Conservation (phyloP, 495 filamentous ascomycete genomes). For the Aspergillus egyptiacus region DNA sequence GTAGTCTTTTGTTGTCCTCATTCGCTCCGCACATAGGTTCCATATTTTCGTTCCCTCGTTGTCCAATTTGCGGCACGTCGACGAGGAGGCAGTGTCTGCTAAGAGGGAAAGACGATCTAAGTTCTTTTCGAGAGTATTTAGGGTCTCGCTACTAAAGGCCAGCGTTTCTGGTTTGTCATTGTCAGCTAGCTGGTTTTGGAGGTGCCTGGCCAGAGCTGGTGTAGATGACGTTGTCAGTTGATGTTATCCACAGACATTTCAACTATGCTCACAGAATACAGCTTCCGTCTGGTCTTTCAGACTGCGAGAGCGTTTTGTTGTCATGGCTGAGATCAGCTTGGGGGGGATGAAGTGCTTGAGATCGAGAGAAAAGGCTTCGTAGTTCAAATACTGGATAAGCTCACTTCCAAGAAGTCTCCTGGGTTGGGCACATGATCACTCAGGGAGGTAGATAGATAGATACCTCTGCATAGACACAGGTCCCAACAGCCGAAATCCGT, state of each 20-base stretch:
- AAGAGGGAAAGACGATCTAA: constrained; percentile 7
- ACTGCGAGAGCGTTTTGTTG: background rate
- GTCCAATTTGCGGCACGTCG: constrained; percentile 27
- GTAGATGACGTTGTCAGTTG: background rate
- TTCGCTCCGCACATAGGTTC: constrained; percentile 24
- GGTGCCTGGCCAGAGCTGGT: constrained; percentile 18
- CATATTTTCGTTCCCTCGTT: constrained; percentile 30
- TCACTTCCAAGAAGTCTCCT: background rate
- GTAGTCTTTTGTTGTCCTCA: background rate
- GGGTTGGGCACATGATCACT: constrained; percentile 4
- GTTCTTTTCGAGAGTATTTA: constrained; percentile 10
- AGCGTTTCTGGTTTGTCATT: background rate
- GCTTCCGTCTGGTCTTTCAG: background rate
- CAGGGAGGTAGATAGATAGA: background rate
- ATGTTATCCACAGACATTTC: background rate
- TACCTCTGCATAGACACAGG: background rate
- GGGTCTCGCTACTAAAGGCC: background rate
- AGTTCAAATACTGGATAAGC: background rate
- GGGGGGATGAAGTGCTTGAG: too few species aligned
- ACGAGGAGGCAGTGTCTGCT: background rate
- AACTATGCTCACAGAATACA: constrained; percentile 7
- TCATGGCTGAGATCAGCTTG: background rate
- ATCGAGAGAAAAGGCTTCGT: background rate
- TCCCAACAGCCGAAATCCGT: background rate
- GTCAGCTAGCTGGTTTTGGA: constrained; percentile 17